Conservation (phyloP, 306 rosid species). For the Prunus fruticosa region DNA sequence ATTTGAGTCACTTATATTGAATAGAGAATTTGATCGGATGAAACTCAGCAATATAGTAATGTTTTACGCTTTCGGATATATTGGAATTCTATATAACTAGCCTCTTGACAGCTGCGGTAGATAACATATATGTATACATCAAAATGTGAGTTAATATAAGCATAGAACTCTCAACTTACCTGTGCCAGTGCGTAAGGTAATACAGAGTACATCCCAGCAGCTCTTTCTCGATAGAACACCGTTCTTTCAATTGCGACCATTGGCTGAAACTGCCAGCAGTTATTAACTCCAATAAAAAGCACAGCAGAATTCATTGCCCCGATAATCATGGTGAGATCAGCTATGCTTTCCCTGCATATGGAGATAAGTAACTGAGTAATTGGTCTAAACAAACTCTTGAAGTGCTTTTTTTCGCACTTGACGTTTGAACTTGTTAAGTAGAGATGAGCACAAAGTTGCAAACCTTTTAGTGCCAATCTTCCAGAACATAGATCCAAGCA, state of each 20-base stretch:
- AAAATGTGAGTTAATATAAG: neutral
- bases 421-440: conserved; percentile 4
- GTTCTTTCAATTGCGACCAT: conserved; percentile 80
- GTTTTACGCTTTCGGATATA: neutral
- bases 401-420: no score
- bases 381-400: neutral
- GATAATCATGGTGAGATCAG: conserved; percentile 56
- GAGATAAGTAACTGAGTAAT: neutral
- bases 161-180: conserved; percentile 31
- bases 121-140: neutral
- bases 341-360: conserved; percentile 44
- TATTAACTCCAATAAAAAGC: conserved; percentile 73
- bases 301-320: conserved; percentile 90
- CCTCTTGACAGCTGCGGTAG: neutral
- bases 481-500: conserved; percentile 93
- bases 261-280: conserved; percentile 86
- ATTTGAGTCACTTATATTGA: neutral
- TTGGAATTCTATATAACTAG: neutral
- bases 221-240: conserved; percentile 87
- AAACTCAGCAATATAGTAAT: neutral
- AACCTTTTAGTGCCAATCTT: conserved; percentile 67
- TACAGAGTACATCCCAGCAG: conserved; percentile 95
- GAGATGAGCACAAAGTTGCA: conserved; percentile 4
- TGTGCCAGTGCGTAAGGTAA: conserved; percentile 89
- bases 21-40: neutral